Evolutionary conservation across 2,329 filamentous ascomycete genomes (phyloP).

Genomic region (Zymoseptoria pseudotritici): DNA sequence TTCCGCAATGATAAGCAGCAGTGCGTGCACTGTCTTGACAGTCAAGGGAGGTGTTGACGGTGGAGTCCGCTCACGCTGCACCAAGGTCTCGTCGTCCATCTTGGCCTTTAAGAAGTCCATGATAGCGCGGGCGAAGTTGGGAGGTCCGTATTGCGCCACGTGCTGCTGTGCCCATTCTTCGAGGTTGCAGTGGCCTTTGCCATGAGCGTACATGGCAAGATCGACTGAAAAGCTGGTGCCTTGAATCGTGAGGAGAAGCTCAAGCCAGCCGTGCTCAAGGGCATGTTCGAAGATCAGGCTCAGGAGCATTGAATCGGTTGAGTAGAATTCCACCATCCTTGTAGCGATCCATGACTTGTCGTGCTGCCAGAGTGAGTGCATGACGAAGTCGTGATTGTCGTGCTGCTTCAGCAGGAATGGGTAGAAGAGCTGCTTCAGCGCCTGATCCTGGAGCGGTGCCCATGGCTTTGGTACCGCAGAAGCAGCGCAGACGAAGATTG

Average conservation of each 20-base stretch:
- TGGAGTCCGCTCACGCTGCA: slow-evolving; percentile 62
- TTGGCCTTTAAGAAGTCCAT: slow-evolving; percentile 79
- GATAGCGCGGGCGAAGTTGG: slow-evolving; percentile 61
- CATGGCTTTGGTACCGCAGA: slow-evolving; percentile 72
- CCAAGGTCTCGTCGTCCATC: slow-evolving; percentile 68
- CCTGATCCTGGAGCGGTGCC: slow-evolving; percentile 67
- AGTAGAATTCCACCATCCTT: slow-evolving; percentile 70
- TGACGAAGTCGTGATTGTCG: slow-evolving; percentile 74
- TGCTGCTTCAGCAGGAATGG: slow-evolving; percentile 75
- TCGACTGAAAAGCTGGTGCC: slow-evolving; percentile 77
- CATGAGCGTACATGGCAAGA: slow-evolving; percentile 76
- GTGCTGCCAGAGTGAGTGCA: slow-evolving; percentile 86
- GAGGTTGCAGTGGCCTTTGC: slow-evolving; percentile 70
- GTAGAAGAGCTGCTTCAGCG: slow-evolving; percentile 68
- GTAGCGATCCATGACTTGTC: slow-evolving; percentile 80
- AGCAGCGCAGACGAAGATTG: slow-evolving; percentile 71
- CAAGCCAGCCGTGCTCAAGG: slow-evolving; percentile 73
- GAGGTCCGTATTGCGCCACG: slow-evolving; percentile 31
- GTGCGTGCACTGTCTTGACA: slow-evolving; percentile 73
- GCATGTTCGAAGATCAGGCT: slow-evolving; percentile 71
- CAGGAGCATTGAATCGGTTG: slow-evolving; percentile 59
- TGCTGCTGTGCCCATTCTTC: slow-evolving; percentile 71
- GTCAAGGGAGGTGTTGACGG: slow-evolving; percentile 67
- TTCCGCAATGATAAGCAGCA: slow-evolving; percentile 67
- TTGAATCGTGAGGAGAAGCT: slow-evolving; percentile 64